Conservation (phyloP, 2,329 filamentous ascomycete genomes). For the Emergomyces pasteurianus region DNA sequence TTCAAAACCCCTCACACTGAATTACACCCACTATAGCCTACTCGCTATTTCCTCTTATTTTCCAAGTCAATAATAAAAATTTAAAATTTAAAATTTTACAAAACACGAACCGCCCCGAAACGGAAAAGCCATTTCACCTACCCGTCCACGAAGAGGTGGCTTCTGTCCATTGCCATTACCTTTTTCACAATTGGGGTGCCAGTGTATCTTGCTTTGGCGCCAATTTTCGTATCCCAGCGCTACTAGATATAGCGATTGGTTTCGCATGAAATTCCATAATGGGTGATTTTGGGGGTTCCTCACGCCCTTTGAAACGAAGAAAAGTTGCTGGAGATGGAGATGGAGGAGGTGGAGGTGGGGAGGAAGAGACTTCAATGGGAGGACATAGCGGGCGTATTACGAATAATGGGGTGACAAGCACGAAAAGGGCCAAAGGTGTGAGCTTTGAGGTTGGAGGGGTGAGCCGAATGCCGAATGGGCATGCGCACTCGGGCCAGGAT, state of each 20-base stretch:
- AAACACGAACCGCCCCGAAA: not conserved
- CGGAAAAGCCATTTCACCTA: not conserved
- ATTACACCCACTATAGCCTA: not conserved
- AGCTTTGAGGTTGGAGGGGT: not conserved
- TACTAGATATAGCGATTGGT: not conserved
- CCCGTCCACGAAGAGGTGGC: not conserved
- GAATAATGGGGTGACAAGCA: not conserved
- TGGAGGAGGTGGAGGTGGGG: not conserved
- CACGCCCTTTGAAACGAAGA: constrained; percentile 25
- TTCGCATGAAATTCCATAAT: not conserved
- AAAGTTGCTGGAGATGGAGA: constrained; percentile 17
- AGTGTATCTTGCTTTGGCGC: not conserved
- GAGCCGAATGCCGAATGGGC: not conserved
- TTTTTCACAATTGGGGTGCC: not conserved
- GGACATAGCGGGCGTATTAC: not conserved
- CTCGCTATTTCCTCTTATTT: not conserved
- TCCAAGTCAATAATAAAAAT: not conserved
- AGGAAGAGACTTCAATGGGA: not conserved
- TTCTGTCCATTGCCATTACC: not conserved
- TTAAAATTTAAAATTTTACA: too few relatives aligned
- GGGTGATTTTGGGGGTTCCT: not conserved
- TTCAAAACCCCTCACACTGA: not conserved
- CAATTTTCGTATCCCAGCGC: not conserved
- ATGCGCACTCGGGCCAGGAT: not conserved
- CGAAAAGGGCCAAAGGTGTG: not conserved